These are phyloP conservation scores for Metschnikowia corniflorae DNA, from an alignment of 805 yeast genomes.

Conservation along the genomic window DNA sequence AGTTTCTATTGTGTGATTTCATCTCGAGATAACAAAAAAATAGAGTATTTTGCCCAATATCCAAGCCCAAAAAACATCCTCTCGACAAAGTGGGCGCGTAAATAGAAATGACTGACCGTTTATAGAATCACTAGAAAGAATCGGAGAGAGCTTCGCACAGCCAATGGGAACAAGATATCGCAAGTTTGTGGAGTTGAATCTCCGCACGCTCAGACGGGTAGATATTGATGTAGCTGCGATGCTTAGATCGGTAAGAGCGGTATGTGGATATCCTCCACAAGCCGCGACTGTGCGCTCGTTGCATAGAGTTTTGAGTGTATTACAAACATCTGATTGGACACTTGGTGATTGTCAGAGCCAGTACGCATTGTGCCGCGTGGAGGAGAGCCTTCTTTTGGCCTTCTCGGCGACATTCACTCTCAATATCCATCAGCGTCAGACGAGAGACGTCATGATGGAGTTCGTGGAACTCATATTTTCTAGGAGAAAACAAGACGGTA, in stretches of 20 bases:
- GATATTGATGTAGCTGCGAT: conserved; percentile 4
- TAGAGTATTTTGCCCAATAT: too few species aligned
- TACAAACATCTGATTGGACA: conserved; percentile 4
- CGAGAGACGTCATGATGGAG: conserved; percentile 3
- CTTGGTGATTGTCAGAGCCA: not conserved
- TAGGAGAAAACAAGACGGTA: not conserved
- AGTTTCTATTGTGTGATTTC: too few species aligned
- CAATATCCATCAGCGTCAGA: not conserved
- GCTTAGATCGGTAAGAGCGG: conserved; percentile 7
- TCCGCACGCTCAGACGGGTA: conserved; percentile 4
- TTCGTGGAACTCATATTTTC: conserved; percentile 6
- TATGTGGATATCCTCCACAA: conserved; percentile 6
- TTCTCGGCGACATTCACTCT: conserved; percentile 1
- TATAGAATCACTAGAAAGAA: conserved; percentile 6
- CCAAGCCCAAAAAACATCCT: too few species aligned
- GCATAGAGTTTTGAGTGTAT: not conserved
- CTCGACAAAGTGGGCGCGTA: too few species aligned
- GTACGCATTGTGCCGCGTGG: conserved; percentile 4
- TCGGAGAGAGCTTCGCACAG: conserved; percentile 3
- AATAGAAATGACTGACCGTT: not conserved
- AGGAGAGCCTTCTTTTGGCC: conserved; percentile 8
- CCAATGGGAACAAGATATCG: conserved; percentile 1
- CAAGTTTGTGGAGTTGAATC: conserved; percentile 2
- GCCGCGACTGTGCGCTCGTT: conserved; percentile 5
- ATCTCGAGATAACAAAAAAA: too few species aligned